Conservation (phyloP, 2,329 filamentous ascomycete species). For the Colletotrichum simmondsii region DNA sequence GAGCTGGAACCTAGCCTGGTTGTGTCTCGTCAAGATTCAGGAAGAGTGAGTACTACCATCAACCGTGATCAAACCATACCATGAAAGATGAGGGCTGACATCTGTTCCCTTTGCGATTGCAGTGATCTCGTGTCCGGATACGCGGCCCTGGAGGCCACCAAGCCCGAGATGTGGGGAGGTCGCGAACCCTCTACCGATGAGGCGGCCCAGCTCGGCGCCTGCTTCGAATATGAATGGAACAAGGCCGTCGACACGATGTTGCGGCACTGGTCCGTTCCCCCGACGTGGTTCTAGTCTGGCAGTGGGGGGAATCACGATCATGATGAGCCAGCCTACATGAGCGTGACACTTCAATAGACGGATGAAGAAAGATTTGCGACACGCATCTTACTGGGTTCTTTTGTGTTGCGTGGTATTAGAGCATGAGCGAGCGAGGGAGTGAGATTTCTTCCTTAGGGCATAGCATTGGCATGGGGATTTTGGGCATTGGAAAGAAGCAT, state of each 20-base stretch:
- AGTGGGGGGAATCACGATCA: background rate
- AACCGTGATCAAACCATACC: background rate
- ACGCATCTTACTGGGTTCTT: background rate
- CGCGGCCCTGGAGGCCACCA: slow-evolving; percentile 68
- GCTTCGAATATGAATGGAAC: slow-evolving; percentile 76
- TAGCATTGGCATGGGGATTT: background rate
- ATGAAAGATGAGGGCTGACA: background rate
- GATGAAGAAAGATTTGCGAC: background rate
- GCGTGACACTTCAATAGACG: background rate
- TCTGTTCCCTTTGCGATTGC: background rate
- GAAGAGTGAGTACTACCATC: slow-evolving; percentile 63
- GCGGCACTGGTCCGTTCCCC: slow-evolving; percentile 73
- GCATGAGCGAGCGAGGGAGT: background rate
- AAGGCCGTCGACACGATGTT: slow-evolving; percentile 74
- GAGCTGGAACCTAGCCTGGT: slow-evolving; percentile 83
- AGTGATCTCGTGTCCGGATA: slow-evolving; percentile 71
- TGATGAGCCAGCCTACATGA: background rate
- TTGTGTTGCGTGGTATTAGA: background rate
- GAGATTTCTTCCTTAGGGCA: background rate
- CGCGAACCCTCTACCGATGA: slow-evolving; percentile 65
- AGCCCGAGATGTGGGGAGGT: slow-evolving; percentile 77
- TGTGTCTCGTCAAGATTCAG: slow-evolving; percentile 74
- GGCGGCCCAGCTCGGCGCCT: slow-evolving; percentile 67
- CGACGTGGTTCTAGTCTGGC: slow-evolving; percentile 55
- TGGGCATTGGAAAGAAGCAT: background rate